Conservation (phyloP, 2,329 filamentous ascomycete genomes). For the Ceratocystis colombiana region DNA sequence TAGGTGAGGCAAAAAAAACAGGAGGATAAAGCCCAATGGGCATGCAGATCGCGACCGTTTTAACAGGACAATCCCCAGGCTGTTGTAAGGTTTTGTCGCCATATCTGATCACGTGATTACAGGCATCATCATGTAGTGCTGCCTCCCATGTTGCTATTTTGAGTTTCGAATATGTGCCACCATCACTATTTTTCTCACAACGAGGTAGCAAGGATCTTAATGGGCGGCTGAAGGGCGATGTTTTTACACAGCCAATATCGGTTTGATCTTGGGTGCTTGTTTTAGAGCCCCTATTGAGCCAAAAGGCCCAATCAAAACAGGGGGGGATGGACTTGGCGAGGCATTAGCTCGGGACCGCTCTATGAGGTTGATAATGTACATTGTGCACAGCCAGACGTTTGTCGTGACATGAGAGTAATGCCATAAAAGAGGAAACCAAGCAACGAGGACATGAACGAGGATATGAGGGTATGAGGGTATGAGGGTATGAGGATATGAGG, state of each 20-base stretch:
- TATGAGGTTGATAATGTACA: no score
- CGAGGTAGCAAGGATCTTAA: not conserved
- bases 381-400: no score
- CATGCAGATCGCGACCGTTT: constrained; percentile 5
- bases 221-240: no score
- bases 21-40: not conserved
- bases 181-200: not conserved
- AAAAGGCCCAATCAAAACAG: not conserved
- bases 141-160: not conserved
- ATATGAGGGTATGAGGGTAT: no score
- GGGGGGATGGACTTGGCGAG: not conserved
- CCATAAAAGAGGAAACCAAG: no score
- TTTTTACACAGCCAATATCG: not conserved
- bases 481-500: no score
- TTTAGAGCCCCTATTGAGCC: not conserved
- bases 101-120: not conserved
- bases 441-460: no score
- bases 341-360: no score
- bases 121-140: not conserved
- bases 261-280: not conserved
- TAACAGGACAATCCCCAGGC: not conserved
- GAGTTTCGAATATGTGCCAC: not conserved
- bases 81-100: not conserved
- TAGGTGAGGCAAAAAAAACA: not conserved
- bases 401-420: no score